A percentile compares a stretch with the other conserved stretches of the same genome.
Conservation (phyloP, 345 rosid genomes). For the Sisymbrium irio region DNA sequence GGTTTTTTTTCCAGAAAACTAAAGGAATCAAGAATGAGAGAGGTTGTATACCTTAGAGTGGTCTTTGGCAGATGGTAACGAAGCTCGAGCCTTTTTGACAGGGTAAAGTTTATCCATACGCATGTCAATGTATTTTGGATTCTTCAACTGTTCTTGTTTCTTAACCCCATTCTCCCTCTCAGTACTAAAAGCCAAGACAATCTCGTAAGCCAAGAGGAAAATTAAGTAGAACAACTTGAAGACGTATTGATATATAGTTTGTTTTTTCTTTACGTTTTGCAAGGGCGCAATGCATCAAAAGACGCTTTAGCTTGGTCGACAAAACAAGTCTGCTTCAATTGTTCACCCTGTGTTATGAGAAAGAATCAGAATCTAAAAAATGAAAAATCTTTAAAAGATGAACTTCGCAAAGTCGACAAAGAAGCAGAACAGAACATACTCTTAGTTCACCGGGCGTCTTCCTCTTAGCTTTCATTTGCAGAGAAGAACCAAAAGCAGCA, state of each 20-base stretch:
- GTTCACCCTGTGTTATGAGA: constrained; percentile 54
- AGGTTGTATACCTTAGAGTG: constrained; percentile 50
- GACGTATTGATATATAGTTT: neutral
- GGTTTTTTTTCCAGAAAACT: no score
- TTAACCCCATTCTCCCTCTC: constrained; percentile 45
- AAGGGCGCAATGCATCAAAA: constrained; percentile 38
- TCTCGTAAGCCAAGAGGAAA: constrained; percentile 8
- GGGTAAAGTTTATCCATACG: constrained; percentile 77
- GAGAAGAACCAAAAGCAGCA: constrained; percentile 44
- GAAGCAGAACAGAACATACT: constrained; percentile 41
- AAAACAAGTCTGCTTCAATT: constrained; percentile 51
- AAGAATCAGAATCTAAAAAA: neutral
- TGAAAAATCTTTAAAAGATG: neutral
- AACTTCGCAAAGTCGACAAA: neutral
- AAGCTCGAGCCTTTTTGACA: constrained; percentile 67
- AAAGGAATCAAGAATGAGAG: constrained; percentile 12
- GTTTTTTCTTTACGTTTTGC: constrained; percentile 43
- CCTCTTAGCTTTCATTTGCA: constrained; percentile 52
- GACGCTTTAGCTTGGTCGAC: constrained; percentile 57
- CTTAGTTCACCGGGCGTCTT: constrained; percentile 89
- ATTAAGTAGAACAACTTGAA: neutral
- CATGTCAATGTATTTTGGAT: constrained; percentile 63
- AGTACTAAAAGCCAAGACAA: constrained; percentile 22
- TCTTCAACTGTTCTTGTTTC: constrained; percentile 49
- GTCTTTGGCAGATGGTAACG: constrained; percentile 55